A percentile compares a stretch with the other conserved stretches of the same genome.
Conservation (phyloP, 352 stramenopile genomes). For the Stramenopiles sp. region DNA sequence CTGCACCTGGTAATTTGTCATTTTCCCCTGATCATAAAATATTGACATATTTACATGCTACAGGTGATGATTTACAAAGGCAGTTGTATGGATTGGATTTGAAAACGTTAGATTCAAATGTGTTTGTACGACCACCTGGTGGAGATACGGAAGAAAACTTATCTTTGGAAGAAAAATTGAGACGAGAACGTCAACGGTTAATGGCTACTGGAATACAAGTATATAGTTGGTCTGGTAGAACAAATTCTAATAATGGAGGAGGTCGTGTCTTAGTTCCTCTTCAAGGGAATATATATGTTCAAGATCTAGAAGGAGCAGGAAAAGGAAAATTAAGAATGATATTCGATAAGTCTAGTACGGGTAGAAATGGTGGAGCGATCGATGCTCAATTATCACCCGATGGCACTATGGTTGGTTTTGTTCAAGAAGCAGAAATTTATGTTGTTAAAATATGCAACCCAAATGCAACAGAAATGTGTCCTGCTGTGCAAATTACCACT, state of each 20-base stretch:
- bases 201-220: constrained; percentile 75
- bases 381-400: constrained; percentile 77
- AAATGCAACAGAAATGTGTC: neutral
- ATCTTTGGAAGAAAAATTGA: constrained; percentile 65
- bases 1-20: constrained; percentile 43
- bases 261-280: constrained; percentile 65
- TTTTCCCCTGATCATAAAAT: constrained; percentile 54
- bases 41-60: constrained; percentile 45
- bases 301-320: constrained; percentile 42
- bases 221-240: constrained; percentile 41
- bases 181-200: constrained; percentile 58
- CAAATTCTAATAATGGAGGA: constrained; percentile 9
- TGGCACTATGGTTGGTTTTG: constrained; percentile 72
- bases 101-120: constrained; percentile 21
- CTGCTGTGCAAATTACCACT: constrained; percentile 24
- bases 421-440: constrained; percentile 78
- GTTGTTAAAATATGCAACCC: constrained; percentile 49
- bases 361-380: constrained; percentile 40
- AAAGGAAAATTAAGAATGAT: constrained; percentile 43
- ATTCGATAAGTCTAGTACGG: constrained; percentile 53
- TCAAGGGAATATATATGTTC: constrained; percentile 73
- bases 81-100: constrained; percentile 59
- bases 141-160: constrained; percentile 58
- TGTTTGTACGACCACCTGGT: constrained; percentile 39
- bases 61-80: constrained; percentile 43